phyloP scores from a whole-genome alignment of 2,329 filamentous ascomycete species.

The Dryadomyces quercivorus region DNA sequence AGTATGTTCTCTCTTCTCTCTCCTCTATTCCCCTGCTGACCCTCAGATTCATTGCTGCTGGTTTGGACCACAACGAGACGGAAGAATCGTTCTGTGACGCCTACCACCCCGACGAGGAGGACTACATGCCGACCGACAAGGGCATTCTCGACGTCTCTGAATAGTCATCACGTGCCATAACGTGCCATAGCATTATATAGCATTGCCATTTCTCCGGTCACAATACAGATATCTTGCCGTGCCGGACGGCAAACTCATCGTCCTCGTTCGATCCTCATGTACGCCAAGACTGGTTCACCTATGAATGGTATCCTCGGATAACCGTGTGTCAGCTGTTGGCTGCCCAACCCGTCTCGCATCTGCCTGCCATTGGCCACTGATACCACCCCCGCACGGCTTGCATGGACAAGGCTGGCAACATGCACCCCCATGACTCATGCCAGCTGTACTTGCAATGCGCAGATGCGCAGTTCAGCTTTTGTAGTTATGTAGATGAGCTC shows the following conservation, averaged over 20 bases:
- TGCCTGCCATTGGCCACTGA: neutral
- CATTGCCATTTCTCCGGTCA: neutral
- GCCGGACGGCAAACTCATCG: too few species aligned
- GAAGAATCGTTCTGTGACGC: constrained; percentile 5
- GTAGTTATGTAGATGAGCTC: too few species aligned
- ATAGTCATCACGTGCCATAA: neutral
- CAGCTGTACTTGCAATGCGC: too few species aligned
- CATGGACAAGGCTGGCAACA: neutral
- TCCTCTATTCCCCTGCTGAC: neutral
- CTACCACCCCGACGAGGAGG: constrained; percentile 4
- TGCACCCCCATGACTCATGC: too few species aligned
- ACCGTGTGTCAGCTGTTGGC: too few species aligned
- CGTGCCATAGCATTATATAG: neutral
- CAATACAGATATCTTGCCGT: too few species aligned
- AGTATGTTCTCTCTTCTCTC: neutral
- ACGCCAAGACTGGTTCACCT: too few species aligned
- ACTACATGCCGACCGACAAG: neutral
- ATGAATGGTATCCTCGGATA: too few species aligned
- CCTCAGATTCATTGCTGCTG: neutral
- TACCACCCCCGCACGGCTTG: neutral
- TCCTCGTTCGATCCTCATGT: too few species aligned
- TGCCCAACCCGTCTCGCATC: too few species aligned
- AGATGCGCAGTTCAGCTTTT: too few species aligned
- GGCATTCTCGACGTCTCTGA: neutral
- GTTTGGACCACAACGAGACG: constrained; percentile 2